A percentile compares a stretch with the other conserved stretches of the same genome.
These are phyloP conservation scores for Alternaria metachromatica DNA, from an alignment of 2,329 filamentous ascomycete species.

Conservation along the genomic window DNA sequence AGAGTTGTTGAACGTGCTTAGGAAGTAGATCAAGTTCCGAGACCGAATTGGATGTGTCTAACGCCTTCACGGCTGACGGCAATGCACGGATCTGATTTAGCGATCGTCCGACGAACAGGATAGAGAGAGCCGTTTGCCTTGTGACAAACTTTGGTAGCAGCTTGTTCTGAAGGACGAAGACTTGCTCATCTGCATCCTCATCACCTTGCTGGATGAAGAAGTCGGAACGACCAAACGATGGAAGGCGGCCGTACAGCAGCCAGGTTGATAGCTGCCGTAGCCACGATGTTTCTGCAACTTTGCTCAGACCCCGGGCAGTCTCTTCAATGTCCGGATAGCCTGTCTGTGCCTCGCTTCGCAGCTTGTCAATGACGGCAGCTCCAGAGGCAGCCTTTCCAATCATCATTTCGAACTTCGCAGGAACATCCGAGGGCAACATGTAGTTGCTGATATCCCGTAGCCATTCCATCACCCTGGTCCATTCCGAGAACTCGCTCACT, in stretches of 20 bases:
- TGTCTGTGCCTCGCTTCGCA: conserved; percentile 80
- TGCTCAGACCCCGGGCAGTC: conserved; percentile 74
- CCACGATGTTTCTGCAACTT: conserved; percentile 86
- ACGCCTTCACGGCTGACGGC: conserved; percentile 37
- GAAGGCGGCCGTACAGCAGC: conserved; percentile 86
- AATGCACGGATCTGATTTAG: conserved; percentile 76
- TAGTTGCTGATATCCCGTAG: conserved; percentile 76
- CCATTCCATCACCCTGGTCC: conserved; percentile 86
- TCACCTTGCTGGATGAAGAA: conserved; percentile 73
- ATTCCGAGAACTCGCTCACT: conserved; percentile 83
- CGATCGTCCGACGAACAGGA: conserved; percentile 89
- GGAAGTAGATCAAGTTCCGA: conserved; percentile 67
- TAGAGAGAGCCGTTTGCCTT: conserved; percentile 74
- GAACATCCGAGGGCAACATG: conserved; percentile 59
- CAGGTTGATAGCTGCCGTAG: conserved; percentile 87
- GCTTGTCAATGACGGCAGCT: conserved; percentile 75
- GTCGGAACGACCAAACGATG: conserved; percentile 77
- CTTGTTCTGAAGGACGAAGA: conserved; percentile 44
- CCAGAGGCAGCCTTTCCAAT: conserved; percentile 62
- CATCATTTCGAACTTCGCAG: conserved; percentile 17
- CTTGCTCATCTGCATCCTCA: conserved; percentile 39
- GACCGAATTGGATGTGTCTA: conserved; percentile 32
- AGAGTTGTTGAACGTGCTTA: conserved; percentile 72
- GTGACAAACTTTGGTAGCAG: conserved; percentile 83
- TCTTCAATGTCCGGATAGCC: conserved; percentile 87